Base-by-base conservation (phyloP, 75 land plant species). In the Pseudotsuga menziesii region DNA sequence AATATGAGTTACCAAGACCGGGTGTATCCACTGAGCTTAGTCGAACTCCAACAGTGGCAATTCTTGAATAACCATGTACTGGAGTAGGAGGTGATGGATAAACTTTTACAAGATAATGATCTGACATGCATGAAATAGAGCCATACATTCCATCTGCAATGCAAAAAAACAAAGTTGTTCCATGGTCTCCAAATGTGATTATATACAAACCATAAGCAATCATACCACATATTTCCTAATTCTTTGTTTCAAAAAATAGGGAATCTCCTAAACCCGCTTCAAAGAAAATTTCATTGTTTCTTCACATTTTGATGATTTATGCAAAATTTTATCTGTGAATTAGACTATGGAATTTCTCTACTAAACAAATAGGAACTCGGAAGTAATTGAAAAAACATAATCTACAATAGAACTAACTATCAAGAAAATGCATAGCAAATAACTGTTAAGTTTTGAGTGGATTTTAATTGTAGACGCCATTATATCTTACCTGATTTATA, bases 1-100 rank as follows among this genome's bases (percentile, higher is more conserved):
- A 58, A 58, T 80, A 76, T 19, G 44, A 70, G 54, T 55, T 75
- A 52, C 61, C 86, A 57, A 57, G 48, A 26, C 72, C 72, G 48
- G 78, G 58, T 32, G 78, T 44, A 16, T 9, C 32, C 17, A 16
- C n/a, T 39, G 52, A 52, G 12, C 20, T 27, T n/a, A 26, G 57
- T 55, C 61, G 60, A 36, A 39, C 25, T 22, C 72, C 56, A 41
- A 39, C n/a, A 69, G 48, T 23, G 39, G 20, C 52, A 41, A 2
- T 48, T 48, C 72, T 9, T n/a, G 48, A 69, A 41, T 52, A 20
- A 41, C 35, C 74, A 66, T 64, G 16, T 66, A 48, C 32, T 56
- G 25, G 52, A 66, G 13, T 13, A 44, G 29, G 11, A 66, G 73
- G 16, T 25, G 80, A 11, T 41, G 86, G 54, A 8, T 85, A 61